phyloP scores from a whole-genome alignment of 2,329 filamentous ascomycete species.

The Neofusicoccum ribis region DNA sequence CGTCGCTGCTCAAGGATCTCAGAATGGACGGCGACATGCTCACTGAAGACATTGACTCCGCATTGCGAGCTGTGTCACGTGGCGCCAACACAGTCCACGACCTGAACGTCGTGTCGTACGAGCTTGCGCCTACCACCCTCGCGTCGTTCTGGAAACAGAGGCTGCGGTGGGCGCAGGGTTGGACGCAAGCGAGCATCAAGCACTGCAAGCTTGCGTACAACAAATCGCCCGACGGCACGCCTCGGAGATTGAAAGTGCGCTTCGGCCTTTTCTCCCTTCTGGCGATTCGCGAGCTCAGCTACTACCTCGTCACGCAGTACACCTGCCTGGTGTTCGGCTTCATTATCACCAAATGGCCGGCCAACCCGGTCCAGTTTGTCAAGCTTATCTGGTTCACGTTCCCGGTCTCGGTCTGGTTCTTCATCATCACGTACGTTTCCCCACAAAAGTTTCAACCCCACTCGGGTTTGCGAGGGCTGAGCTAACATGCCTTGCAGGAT shows the following conservation, averaged over 20 bases:
- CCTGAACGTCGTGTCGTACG: slow-evolving; percentile 51
- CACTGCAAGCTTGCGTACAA: slow-evolving; percentile 47
- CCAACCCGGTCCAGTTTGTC: slow-evolving; percentile 37
- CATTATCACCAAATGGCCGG: slow-evolving; percentile 48
- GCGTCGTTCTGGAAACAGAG: slow-evolving; percentile 52
- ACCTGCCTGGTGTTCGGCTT: slow-evolving; percentile 49
- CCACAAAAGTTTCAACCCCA: not conserved
- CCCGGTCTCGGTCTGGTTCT: slow-evolving; percentile 50
- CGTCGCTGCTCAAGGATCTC: slow-evolving; percentile 45
- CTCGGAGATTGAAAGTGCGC: slow-evolving; percentile 37
- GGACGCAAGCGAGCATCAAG: slow-evolving; percentile 49
- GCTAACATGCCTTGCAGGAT: slow-evolving; percentile 30
- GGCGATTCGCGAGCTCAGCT: slow-evolving; percentile 48
- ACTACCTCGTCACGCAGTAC: slow-evolving; percentile 53
- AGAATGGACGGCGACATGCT: slow-evolving; percentile 54
- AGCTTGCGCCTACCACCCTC: slow-evolving; percentile 49
- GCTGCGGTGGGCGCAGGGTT: slow-evolving; percentile 53
- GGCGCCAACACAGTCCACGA: slow-evolving; percentile 50
- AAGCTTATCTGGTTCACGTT: slow-evolving; percentile 51
- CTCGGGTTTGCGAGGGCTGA: slow-evolving; percentile 2
- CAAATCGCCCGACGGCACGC: slow-evolving; percentile 27
- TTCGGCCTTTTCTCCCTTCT: slow-evolving; percentile 49
- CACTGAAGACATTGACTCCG: slow-evolving; percentile 54
- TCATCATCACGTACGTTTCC: slow-evolving; percentile 43
- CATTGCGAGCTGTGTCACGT: slow-evolving; percentile 46